Base-by-base conservation (phyloP, 176 grass and related monocot species). In the Eremochloa ophiuroides region DNA sequence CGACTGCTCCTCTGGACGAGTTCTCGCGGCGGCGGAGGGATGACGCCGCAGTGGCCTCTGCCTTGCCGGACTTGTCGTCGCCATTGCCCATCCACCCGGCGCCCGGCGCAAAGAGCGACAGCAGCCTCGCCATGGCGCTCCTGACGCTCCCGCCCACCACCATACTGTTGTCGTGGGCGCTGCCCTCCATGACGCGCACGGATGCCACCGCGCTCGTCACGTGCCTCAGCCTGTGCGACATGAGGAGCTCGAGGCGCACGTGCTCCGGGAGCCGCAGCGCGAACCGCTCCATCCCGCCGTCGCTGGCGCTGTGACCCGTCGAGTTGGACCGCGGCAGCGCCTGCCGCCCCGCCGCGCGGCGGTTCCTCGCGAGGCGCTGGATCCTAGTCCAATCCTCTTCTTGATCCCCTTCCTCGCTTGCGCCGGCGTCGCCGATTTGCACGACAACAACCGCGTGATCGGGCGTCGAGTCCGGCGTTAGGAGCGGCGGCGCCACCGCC, bases 241-340 rank as follows among this genome's bases (percentile, higher is more conserved):
- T 75, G 37, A 92, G 58, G 41, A 92, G 83, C 90, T 88, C 77
- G 5, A 44, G 34, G 15, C 83, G 86, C 12, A 92, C 86, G 62
- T 92, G 86, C 69, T 92, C 83, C 43, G 83, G 90, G 55, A 92
- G 75, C 28, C 79, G 62, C 86, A 92, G 69, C 43, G 79, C 76
- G 79, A 85, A 88, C 27, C 75, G 79, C 58, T 88, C 86, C 62
- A 62, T 31, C 72, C 62, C 30, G 43, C 62, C 41, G 51, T 8
- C 37, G 23, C 35, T 30, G 39, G 4, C 27, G 76, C 18, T 71
- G 74, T 91, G 82, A 0, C 82, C 82, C 6, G 78, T 88, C 16
- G 82, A 91, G 71, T 82, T 79, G 11, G 82, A 82, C 72, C 66
- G 79, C 25, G 53, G 72, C 25, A 88, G 82, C 25, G 40, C 82